Percentiles rank a stretch among this genome's conserved stretches.
Conservation (phyloP, 129 eudicot species). For the Flaveria sonorensis region DNA sequence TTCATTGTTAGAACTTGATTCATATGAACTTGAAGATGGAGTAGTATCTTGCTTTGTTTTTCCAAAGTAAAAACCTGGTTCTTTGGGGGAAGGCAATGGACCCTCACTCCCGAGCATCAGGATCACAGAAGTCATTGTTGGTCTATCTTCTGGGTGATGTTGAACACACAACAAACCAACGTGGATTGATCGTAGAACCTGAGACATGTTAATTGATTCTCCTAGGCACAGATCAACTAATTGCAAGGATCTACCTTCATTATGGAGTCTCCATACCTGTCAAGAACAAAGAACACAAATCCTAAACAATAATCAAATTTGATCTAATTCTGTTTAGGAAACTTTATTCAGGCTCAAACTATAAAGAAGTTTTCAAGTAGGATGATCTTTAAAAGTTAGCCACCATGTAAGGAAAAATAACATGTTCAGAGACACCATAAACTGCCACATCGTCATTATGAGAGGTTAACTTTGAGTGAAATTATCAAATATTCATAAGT, state of each 20-base stretch:
- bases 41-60: background rate
- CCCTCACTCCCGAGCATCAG: constrained; percentile 37
- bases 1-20: background rate
- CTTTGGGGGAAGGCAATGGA: constrained; percentile 33
- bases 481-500: too few relatives aligned
- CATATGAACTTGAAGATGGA: background rate
- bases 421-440: too few relatives aligned
- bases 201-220: constrained; percentile 3
- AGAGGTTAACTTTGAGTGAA: too few relatives aligned
- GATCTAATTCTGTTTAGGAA: too few relatives aligned
- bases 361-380: too few relatives aligned
- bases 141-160: constrained; percentile 41
- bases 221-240: constrained; percentile 9
- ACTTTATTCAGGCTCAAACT: too few relatives aligned
- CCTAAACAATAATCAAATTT: too few relatives aligned
- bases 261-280: constrained; percentile 43
- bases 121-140: constrained; percentile 36
- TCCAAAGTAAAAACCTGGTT: constrained; percentile 32
- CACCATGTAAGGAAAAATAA: too few relatives aligned
- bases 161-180: constrained; percentile 26
- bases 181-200: constrained; percentile 35
- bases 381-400: too few relatives aligned
- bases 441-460: too few relatives aligned
- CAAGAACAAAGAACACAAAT: background rate
- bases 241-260: constrained; percentile 34